Conservation (phyloP, 805 yeast genomes). For the Teunomyces atbi region DNA sequence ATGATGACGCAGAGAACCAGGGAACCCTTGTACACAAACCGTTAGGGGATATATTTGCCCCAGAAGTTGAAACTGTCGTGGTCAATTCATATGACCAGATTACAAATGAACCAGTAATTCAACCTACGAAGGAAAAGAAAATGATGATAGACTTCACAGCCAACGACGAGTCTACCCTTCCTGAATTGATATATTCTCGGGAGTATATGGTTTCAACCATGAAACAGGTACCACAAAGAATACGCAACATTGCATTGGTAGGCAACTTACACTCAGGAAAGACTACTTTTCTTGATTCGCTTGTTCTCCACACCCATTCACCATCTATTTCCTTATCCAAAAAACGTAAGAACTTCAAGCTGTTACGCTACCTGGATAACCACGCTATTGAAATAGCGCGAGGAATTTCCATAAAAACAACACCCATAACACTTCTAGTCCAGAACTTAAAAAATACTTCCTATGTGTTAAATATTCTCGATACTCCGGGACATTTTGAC, state of each 20-base stretch:
- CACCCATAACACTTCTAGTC: conserved; percentile 61
- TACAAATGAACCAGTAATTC: conserved; percentile 60
- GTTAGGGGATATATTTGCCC: conserved; percentile 3
- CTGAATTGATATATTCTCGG: conserved; percentile 59
- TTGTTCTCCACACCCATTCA: conserved; percentile 65
- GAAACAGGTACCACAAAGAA: conserved; percentile 53
- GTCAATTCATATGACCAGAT: conserved; percentile 29
- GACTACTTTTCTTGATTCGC: conserved; percentile 68
- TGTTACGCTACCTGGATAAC: conserved; percentile 68
- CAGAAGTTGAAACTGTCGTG: conserved; percentile 37
- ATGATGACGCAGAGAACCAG: conserved; percentile 13
- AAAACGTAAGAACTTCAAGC: conserved; percentile 40
- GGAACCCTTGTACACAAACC: conserved; percentile 7
- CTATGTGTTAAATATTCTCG: conserved; percentile 60
- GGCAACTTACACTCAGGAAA: conserved; percentile 88
- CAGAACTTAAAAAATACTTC: conserved; percentile 54
- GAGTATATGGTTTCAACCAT: conserved; percentile 56
- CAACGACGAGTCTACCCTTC: conserved; percentile 35
- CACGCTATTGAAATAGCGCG: conserved; percentile 67
- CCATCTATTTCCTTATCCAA: conserved; percentile 21
- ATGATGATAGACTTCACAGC: conserved; percentile 41
- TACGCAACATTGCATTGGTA: conserved; percentile 72
- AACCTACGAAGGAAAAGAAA: conserved; percentile 43
- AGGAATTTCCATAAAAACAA: conserved; percentile 63
- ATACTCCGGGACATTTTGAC: conserved; percentile 90